phyloP scores from a whole-genome alignment of 2,329 filamentous ascomycete species.

The Whalleya microplaca region DNA sequence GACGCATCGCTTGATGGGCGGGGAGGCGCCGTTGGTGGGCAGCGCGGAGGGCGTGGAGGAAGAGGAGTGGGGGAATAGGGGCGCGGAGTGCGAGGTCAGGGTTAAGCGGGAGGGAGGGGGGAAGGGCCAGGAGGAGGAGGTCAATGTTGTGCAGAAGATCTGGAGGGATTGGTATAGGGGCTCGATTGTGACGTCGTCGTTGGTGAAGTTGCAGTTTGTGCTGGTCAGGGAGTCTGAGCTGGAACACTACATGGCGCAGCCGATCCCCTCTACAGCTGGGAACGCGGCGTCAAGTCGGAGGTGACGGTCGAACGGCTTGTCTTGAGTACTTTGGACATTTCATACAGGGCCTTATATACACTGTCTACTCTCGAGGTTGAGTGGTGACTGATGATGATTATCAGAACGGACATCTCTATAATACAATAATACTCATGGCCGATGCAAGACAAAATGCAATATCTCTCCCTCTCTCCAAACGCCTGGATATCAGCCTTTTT shows the following conservation, averaged over 20 bases:
- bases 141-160: conserved; percentile 50
- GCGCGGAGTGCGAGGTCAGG: neutral
- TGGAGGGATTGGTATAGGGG: conserved; percentile 52
- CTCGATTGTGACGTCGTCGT: conserved; percentile 42
- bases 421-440: conserved; percentile 16
- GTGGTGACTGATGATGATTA: conserved; percentile 29
- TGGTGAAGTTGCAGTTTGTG: conserved; percentile 49
- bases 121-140: conserved; percentile 13
- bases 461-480: conserved; percentile 1
- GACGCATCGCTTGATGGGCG: conserved; percentile 35
- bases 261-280: neutral
- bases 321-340: conserved; percentile 1
- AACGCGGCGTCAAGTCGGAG: neutral
- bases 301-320: neutral
- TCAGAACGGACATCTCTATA: conserved; percentile 21
- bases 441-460: conserved; percentile 14
- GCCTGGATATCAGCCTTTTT: neutral
- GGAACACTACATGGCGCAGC: conserved; percentile 35
- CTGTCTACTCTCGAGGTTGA: conserved; percentile 29
- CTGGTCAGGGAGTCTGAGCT: conserved; percentile 50
- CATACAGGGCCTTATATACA: conserved; percentile 20
- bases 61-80: neutral
- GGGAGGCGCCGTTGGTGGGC: conserved; percentile 27
- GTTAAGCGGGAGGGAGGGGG: conserved; percentile 1
- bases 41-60: neutral